These are phyloP conservation scores for Myrica gale DNA, from an alignment of 306 rosid genomes.

Conservation along the genomic window DNA sequence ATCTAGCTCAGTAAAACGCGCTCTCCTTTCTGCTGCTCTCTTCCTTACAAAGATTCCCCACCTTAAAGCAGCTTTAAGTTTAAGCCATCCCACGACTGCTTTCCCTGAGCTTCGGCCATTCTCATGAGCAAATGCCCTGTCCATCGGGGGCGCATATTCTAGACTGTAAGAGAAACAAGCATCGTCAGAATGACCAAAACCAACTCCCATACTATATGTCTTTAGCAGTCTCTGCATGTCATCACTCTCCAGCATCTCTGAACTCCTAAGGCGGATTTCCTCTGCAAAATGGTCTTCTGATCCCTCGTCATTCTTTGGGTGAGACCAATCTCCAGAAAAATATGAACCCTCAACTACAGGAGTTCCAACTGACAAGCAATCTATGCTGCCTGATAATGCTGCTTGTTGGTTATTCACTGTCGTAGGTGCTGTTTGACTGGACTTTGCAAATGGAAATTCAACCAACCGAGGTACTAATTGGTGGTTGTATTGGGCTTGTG, in stretches of 20 bases:
- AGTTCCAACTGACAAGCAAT: slow-evolving; percentile 42
- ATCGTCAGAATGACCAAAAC: slow-evolving; percentile 48
- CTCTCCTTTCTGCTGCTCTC: slow-evolving; percentile 80
- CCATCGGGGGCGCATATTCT: slow-evolving; percentile 57
- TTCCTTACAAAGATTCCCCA: slow-evolving; percentile 86
- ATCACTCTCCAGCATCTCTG: slow-evolving; percentile 77
- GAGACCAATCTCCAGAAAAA: slow-evolving; percentile 57
- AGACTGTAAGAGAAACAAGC: slow-evolving; percentile 49
- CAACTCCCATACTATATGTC: slow-evolving; percentile 46
- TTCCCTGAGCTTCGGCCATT: slow-evolving; percentile 57
- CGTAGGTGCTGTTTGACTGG: slow-evolving; percentile 40
- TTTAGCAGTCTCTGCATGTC: slow-evolving; percentile 78
- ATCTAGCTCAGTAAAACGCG: slow-evolving; percentile 73
- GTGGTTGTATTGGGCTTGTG: slow-evolving; percentile 37
- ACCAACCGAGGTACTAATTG: slow-evolving; percentile 35
- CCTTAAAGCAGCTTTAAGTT: slow-evolving; percentile 86
- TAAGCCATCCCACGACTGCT: slow-evolving; percentile 89
- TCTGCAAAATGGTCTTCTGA: slow-evolving; percentile 70
- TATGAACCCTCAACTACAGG: slow-evolving; percentile 41
- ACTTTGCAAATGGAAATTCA: slow-evolving; percentile 46
- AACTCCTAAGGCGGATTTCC: slow-evolving; percentile 73
- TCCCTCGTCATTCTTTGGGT: slow-evolving; percentile 56
- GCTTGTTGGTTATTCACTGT: slow-evolving; percentile 41
- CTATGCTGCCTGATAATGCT: slow-evolving; percentile 39
- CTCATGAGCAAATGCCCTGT: slow-evolving; percentile 41